Base-by-base conservation (phyloP, 768 basidiomycete species). In the Russula vinacea region DNA sequence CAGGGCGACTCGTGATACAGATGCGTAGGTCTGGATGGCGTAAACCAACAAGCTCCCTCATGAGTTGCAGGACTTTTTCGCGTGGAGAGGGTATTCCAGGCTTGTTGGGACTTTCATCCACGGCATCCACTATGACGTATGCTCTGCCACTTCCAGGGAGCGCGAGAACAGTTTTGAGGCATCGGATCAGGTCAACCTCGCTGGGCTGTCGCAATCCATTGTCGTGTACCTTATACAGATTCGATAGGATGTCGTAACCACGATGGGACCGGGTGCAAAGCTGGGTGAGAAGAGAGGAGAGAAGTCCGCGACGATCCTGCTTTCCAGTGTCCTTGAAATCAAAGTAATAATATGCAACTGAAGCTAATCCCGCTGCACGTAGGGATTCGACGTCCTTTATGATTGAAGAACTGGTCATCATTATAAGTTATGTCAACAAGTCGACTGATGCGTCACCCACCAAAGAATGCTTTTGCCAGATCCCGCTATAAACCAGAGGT, bases 381-480 rank as follows among this genome's bases (percentile, higher is more conserved):
- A 19, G 8, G 19, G 14, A 6, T 29, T 54, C 10, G 6, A 61
- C 6, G 40, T 61, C 52, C 16, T 54, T 5, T 10, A 61, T 54
- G 22, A 61, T 54, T 4, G 60, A 44, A 11, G 60, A 61, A 22
- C 60, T 61, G 3, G 14, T 22, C 3, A 22, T 13, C 19, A 45
- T 35, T 19, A 2, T 61, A 3, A 61, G 32, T 19, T 16, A 22
- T 4, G 6, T 16, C 35, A 11, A n/a, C 5, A 16, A 22, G 14
- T n/a, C 35, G 0, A 14, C 13, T 14, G 16, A 37, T 14, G 13
- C 2, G 17, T n/a, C 11, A 29, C 52, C 7, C 19, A 61, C 60
- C 60, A 61, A 24, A 61, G 52, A 11, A 62, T 19, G 17, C 53
- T 62, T 11, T 62, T 62, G 7, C 60, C 60, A 1, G 60, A 62